These are phyloP conservation scores for Kodamaea jinghongensis DNA, from an alignment of 805 yeast genomes.

Conservation along the genomic window DNA sequence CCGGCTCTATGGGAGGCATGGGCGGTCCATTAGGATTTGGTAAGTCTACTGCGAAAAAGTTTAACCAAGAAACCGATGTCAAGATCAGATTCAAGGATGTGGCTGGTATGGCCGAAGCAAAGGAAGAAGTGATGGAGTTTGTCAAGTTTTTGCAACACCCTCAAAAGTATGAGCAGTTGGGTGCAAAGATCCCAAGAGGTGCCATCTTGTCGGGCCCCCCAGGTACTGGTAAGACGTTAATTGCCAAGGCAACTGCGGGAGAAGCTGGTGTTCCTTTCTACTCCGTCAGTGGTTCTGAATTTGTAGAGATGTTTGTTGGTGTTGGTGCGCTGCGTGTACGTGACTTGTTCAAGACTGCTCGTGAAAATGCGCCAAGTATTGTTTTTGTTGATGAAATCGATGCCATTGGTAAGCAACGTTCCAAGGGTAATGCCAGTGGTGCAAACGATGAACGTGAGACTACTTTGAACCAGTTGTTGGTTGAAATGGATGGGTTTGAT, in stretches of 20 bases:
- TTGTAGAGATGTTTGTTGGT: conserved; percentile 98
- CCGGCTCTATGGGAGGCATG: conserved; percentile 67
- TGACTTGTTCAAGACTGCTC: conserved; percentile 87
- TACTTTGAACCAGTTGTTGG: conserved; percentile 90
- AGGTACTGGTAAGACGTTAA: conserved; percentile 96
- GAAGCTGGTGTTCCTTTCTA: conserved; percentile 98
- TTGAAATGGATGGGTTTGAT: conserved; percentile 98
- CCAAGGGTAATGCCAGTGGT: conserved; percentile 72
- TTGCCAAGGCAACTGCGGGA: conserved; percentile 98
- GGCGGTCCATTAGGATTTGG: conserved; percentile 85
- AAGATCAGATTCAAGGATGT: conserved; percentile 89
- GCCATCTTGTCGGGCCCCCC: conserved; percentile 98
- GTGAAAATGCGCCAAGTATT: conserved; percentile 92
- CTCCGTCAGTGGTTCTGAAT: conserved; percentile 95
- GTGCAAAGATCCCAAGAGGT: conserved; percentile 98
- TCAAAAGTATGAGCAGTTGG: conserved; percentile 81
- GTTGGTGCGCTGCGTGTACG: conserved; percentile 98
- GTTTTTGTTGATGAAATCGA: conserved; percentile 98
- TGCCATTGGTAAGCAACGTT: conserved; percentile 93
- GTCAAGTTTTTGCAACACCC: conserved; percentile 92
- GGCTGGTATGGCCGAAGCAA: conserved; percentile 97
- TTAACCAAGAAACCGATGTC: conserved; percentile 89
- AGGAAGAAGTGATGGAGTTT: conserved; percentile 96
- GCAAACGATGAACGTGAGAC: conserved; percentile 97
- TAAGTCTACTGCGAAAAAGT: conserved; percentile 84